A percentile compares a stretch with the other conserved stretches of the same genome.
Evolutionary conservation across 1,284 basidiomycete species (phyloP).

Genomic region (Boletus calvinii): DNA sequence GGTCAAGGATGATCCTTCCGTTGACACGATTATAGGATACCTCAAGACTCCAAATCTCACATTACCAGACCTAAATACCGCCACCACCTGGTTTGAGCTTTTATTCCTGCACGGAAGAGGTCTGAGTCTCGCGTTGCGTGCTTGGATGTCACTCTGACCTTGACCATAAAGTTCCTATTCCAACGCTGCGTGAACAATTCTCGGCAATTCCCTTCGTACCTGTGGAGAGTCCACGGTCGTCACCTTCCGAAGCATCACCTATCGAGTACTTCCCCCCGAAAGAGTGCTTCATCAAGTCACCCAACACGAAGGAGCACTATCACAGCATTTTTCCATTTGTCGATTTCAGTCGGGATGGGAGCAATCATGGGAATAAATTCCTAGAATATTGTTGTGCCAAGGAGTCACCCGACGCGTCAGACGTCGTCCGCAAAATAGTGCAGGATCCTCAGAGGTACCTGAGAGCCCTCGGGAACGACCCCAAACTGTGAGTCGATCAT

Average conservation of each 20-base stretch:
- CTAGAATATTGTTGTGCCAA: slow-evolving; percentile 24
- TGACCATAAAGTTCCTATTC: slow-evolving; percentile 6
- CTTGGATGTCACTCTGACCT: slow-evolving; percentile 1
- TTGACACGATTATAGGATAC: slow-evolving; percentile 16
- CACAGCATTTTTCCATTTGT: slow-evolving; percentile 22
- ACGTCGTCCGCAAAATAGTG: slow-evolving; percentile 22
- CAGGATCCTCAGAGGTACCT: slow-evolving; percentile 22
- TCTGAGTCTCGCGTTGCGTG: neutral
- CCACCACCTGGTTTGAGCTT: slow-evolving; percentile 20
- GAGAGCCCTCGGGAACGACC: neutral
- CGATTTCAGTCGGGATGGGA: slow-evolving; percentile 14
- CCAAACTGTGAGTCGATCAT: slow-evolving; percentile 9
- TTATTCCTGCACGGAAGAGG: slow-evolving; percentile 20
- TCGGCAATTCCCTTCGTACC: slow-evolving; percentile 18
- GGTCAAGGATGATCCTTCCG: slow-evolving; percentile 19
- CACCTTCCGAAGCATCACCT: neutral
- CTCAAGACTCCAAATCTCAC: slow-evolving; percentile 6
- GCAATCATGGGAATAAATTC: slow-evolving; percentile 21
- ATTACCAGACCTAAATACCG: neutral
- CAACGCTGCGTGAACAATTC: slow-evolving; percentile 6
- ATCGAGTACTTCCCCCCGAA: slow-evolving; percentile 13
- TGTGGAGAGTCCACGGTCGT: neutral
- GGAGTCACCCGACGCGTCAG: slow-evolving; percentile 21
- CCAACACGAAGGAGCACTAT: slow-evolving; percentile 15
- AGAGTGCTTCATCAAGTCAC: slow-evolving; percentile 24